A percentile compares a stretch with the other conserved stretches of the same genome.
Evolutionary conservation across 306 rosid genomes (phyloP).

Genomic region (Arachis stenosperma): DNA sequence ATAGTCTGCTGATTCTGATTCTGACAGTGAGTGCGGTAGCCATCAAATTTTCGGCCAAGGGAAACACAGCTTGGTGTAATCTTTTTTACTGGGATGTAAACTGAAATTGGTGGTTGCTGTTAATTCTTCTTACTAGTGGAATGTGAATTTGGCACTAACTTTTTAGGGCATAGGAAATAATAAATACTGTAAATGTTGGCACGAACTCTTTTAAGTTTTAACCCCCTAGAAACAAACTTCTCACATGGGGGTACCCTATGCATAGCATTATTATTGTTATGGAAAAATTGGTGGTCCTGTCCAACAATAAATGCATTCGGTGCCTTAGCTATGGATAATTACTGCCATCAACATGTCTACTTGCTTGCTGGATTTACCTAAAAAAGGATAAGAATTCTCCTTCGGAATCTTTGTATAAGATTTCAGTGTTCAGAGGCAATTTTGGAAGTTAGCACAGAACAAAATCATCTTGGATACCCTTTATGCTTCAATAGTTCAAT

Average conservation of each 20-base stretch:
- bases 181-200: no score
- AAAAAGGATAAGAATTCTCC: neutral
- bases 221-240: neutral
- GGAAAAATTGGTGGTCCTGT: slow-evolving; percentile 28
- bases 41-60: neutral
- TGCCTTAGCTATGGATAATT: neutral
- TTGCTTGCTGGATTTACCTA: slow-evolving; percentile 3
- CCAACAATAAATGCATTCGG: slow-evolving; percentile 34
- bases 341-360: neutral
- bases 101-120: neutral
- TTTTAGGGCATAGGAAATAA: neutral
- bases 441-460: slow-evolving; percentile 5
- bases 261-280: slow-evolving; percentile 1
- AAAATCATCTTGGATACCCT: neutral
- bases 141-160: neutral
- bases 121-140: no score
- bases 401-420: neutral
- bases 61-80: neutral
- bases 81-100: neutral
- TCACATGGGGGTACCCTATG: neutral
- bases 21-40: neutral
- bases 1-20: neutral
- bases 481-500: neutral
- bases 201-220: neutral
- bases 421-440: neutral